phyloP scores from a whole-genome alignment of 2,329 filamentous ascomycete genomes.

The Ophiostoma sp. region DNA sequence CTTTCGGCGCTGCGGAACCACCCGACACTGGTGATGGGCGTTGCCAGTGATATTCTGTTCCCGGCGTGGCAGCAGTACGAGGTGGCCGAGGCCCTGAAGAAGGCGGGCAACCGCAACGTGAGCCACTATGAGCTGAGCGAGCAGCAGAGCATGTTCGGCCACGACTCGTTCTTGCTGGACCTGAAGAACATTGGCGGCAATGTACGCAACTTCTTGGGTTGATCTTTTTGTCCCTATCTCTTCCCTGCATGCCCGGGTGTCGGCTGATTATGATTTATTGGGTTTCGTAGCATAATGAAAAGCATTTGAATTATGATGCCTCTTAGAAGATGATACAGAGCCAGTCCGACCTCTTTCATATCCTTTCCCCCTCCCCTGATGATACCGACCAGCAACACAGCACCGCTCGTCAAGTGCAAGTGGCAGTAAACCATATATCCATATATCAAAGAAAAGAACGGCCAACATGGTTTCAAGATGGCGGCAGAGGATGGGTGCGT shows the following conservation, averaged over 20 bases:
- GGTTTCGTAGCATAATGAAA: background rate
- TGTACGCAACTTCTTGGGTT: slow-evolving; percentile 71
- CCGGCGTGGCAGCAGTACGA: slow-evolving; percentile 97
- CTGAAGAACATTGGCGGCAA: slow-evolving; percentile 85
- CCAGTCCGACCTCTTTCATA: too few relatives aligned
- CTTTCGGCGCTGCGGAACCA: slow-evolving; percentile 66
- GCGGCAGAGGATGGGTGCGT: background rate
- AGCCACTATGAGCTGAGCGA: slow-evolving; percentile 88
- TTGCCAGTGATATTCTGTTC: slow-evolving; percentile 93
- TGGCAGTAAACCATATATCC: slow-evolving; percentile 7
- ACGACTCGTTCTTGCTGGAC: slow-evolving; percentile 93
- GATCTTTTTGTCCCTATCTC: slow-evolving; percentile 8
- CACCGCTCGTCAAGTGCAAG: too few relatives aligned
- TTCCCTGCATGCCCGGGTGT: background rate
- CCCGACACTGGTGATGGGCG: slow-evolving; percentile 83
- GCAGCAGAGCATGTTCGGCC: slow-evolving; percentile 89
- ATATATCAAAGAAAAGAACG: too few relatives aligned
- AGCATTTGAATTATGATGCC: background rate
- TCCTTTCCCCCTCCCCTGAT: too few relatives aligned
- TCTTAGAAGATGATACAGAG: too few relatives aligned
- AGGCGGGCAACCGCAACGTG: slow-evolving; percentile 72
- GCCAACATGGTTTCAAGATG: background rate
- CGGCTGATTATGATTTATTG: background rate
- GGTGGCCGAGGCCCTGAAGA: slow-evolving; percentile 74
- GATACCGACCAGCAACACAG: too few relatives aligned